Conservation (phyloP, 2,329 filamentous ascomycete species). For the Ophiostoma angusticollis region DNA sequence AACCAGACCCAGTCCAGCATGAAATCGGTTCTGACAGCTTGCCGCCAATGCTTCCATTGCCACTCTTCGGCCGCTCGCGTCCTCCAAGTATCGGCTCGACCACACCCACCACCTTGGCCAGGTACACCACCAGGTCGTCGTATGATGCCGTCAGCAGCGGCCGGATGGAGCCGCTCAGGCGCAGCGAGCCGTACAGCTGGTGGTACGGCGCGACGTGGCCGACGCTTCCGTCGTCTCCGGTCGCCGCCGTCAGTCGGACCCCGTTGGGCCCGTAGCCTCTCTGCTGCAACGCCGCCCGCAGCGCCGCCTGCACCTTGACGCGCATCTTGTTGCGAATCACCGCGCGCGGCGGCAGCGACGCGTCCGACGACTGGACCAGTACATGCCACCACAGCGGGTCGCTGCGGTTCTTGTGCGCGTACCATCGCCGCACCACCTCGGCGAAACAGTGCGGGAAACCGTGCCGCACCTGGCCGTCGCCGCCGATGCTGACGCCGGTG, state of each 20-base stretch:
- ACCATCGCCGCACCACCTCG: constrained; percentile 19
- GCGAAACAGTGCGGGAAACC: constrained; percentile 11
- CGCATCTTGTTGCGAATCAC: constrained; percentile 7
- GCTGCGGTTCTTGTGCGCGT: constrained; percentile 16
- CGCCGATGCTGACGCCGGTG: neutral
- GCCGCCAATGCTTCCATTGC: no score
- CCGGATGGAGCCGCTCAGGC: constrained; percentile 7
- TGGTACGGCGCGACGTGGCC: neutral
- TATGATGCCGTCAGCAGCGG: constrained; percentile 3
- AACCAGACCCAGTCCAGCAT: no score
- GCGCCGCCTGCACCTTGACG: constrained; percentile 11
- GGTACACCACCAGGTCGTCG: constrained; percentile 6
- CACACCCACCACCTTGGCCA: constrained; percentile 6
- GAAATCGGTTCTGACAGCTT: no score
- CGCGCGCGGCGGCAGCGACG: neutral
- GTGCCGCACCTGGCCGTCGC: neutral
- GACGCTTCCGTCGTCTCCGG: neutral
- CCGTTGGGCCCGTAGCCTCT: constrained; percentile 16
- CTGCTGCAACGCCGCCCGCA: constrained; percentile 14
- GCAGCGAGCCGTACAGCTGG: constrained; percentile 13
- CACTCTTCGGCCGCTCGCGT: no score
- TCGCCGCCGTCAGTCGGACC: constrained; percentile 1
- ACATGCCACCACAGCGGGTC: constrained; percentile 15
- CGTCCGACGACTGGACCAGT: neutral
- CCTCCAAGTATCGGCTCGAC: constrained; percentile 9